Conservation (phyloP, 2,329 filamentous ascomycete species). For the Aureobasidium musti region DNA sequence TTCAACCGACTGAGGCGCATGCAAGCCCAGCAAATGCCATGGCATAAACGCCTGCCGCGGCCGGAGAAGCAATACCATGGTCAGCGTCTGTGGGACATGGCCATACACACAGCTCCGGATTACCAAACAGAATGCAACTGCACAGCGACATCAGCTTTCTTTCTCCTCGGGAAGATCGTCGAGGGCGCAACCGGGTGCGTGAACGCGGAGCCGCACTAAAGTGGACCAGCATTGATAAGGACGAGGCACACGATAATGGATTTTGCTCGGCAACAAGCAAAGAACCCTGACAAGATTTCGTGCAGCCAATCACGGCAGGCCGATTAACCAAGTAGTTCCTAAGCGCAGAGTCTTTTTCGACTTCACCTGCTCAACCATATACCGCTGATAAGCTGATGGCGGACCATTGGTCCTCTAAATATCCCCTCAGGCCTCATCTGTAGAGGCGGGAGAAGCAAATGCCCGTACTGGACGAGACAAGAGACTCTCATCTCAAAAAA, state of each 20-base stretch:
- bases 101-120: slow-evolving; percentile 19
- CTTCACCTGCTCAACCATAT: slow-evolving; percentile 24
- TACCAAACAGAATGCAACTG: slow-evolving; percentile 22
- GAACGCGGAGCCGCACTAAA: slow-evolving; percentile 16
- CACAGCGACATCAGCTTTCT: slow-evolving; percentile 22
- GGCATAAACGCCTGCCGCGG: slow-evolving; percentile 28
- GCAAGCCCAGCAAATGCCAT: slow-evolving; percentile 28
- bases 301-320: slow-evolving; percentile 14
- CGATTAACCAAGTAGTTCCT: slow-evolving; percentile 10
- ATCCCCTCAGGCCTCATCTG: background rate
- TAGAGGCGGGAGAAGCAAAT: slow-evolving; percentile 3
- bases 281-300: slow-evolving; percentile 13
- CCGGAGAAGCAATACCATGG: slow-evolving; percentile 27
- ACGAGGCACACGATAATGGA: slow-evolving; percentile 1
- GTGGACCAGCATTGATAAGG: slow-evolving; percentile 22
- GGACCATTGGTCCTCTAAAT: slow-evolving; percentile 15
- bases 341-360: slow-evolving; percentile 18
- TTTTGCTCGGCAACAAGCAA: slow-evolving; percentile 18
- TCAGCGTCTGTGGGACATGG: background rate
- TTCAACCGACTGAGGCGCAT: background rate
- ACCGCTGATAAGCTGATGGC: slow-evolving; percentile 18
- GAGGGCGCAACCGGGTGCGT: background rate
- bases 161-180: slow-evolving; percentile 25
- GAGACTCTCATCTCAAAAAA: background rate
- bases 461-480: background rate